Evolutionary conservation across 495 filamentous ascomycete species (phyloP).

Genomic region (Hyaloscypha bicolor): DNA sequence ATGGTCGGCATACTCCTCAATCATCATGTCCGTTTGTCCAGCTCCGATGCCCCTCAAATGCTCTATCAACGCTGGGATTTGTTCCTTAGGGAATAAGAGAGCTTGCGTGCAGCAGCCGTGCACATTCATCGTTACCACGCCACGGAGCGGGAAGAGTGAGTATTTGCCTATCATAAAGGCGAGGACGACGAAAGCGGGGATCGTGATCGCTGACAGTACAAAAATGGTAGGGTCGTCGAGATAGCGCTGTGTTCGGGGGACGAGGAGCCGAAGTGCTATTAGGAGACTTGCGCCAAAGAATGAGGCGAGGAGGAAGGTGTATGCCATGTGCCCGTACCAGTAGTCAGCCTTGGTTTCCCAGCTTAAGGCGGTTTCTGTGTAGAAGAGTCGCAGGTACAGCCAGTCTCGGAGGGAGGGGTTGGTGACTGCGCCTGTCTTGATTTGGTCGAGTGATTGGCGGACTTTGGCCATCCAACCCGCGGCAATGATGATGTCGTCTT

Average conservation of each 20-base stretch:
- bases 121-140: constrained; percentile 43
- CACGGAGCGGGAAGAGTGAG: constrained; percentile 41
- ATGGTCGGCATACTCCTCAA: constrained; percentile 42
- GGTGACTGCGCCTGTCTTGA: constrained; percentile 39
- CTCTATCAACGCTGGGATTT: constrained; percentile 35
- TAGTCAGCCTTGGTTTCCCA: constrained; percentile 43
- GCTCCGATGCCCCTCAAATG: constrained; percentile 31
- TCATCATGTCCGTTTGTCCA: constrained; percentile 40
- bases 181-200: constrained; percentile 42
- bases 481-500: constrained; percentile 51
- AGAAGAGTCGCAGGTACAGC: constrained; percentile 54
- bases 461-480: constrained; percentile 50
- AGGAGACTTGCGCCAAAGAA: constrained; percentile 22
- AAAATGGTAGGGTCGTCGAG: constrained; percentile 21
- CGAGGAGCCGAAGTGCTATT: constrained; percentile 14
- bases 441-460: constrained; percentile 38
- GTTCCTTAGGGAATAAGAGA: constrained; percentile 44
- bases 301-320: constrained; percentile 39
- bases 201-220: constrained; percentile 40
- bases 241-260: constrained; percentile 27
- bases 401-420: constrained; percentile 36
- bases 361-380: constrained; percentile 45
- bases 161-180: constrained; percentile 51
- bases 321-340: constrained; percentile 42
- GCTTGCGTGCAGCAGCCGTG: constrained; percentile 51